Evolutionary conservation across 202 grass and related monocot species (phyloP).

Genomic region (Schoenoplectus tabernaemontani): DNA sequence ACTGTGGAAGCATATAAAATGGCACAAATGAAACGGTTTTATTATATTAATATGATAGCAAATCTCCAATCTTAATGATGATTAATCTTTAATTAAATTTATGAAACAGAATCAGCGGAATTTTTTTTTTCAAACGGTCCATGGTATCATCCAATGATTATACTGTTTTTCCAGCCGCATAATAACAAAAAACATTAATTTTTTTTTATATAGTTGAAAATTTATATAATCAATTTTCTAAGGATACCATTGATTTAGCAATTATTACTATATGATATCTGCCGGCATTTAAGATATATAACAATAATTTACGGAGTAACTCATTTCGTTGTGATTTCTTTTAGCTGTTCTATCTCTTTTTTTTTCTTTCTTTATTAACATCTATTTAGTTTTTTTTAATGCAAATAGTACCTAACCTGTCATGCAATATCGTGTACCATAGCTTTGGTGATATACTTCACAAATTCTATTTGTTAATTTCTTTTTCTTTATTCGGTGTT

Average conservation of each 20-base stretch:
- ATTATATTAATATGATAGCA: neutral
- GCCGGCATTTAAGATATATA: neutral
- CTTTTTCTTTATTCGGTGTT: neutral
- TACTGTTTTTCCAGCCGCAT: neutral
- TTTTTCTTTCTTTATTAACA: too few relatives aligned
- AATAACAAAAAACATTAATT: neutral
- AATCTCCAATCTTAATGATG: neutral
- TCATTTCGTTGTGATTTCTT: neutral
- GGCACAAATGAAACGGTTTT: neutral
- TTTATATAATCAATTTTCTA: neutral
- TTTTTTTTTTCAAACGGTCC: neutral
- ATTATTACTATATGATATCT: neutral
- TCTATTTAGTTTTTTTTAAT: neutral
- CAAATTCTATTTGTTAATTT: neutral
- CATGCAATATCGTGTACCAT: neutral
- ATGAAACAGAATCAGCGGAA: neutral
- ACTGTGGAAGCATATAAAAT: slow-evolving; percentile 2
- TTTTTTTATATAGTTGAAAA: neutral
- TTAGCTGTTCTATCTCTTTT: neutral
- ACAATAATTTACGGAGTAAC: neutral
- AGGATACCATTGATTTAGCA: neutral
- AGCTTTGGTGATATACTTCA: too few relatives aligned
- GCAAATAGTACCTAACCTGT: neutral
- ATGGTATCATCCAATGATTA: slow-evolving; percentile 13
- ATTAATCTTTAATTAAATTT: neutral